These are phyloP conservation scores for Glebionis coronaria DNA, from an alignment of 129 eudicot genomes.

Conservation along the genomic window DNA sequence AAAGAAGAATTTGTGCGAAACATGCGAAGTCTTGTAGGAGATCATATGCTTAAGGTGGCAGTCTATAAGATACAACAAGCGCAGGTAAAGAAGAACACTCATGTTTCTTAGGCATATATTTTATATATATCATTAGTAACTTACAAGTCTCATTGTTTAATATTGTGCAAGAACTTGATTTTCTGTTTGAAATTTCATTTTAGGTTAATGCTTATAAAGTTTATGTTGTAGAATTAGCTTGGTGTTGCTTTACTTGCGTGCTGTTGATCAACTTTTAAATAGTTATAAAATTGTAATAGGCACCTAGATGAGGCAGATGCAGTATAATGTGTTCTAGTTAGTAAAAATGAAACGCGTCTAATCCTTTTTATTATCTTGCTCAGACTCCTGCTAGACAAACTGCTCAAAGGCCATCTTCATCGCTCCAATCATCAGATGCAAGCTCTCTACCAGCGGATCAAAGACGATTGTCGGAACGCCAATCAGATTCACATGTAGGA, in stretches of 20 bases:
- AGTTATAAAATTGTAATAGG: background rate
- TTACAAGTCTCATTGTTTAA: background rate
- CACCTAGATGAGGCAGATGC: conserved; percentile 1
- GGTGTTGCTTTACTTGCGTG: background rate
- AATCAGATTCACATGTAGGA: conserved; percentile 3
- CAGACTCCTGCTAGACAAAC: conserved; percentile 39
- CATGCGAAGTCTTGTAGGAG: conserved; percentile 83
- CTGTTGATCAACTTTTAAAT: background rate
- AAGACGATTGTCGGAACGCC: conserved; percentile 12
- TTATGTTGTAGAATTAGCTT: background rate
- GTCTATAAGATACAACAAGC: conserved; percentile 68
- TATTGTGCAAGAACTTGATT: background rate
- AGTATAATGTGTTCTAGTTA: background rate
- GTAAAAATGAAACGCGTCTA: background rate
- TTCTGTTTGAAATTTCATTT: background rate
- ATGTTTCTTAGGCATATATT: background rate
- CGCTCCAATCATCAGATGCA: conserved; percentile 2
- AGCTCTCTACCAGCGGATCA: conserved; percentile 24
- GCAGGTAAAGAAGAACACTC: conserved; percentile 43
- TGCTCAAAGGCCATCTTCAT: conserved; percentile 36
- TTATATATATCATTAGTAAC: background rate
- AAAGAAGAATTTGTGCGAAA: conserved; percentile 69
- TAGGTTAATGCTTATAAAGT: background rate
- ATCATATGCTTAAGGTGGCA: conserved; percentile 86
- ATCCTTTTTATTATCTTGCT: conserved; percentile 7